A percentile compares a stretch with the other conserved stretches of the same genome.
These are phyloP conservation scores for Talaromyces sp. DNA, from an alignment of 2,329 filamentous ascomycete species.

Conservation along the genomic window DNA sequence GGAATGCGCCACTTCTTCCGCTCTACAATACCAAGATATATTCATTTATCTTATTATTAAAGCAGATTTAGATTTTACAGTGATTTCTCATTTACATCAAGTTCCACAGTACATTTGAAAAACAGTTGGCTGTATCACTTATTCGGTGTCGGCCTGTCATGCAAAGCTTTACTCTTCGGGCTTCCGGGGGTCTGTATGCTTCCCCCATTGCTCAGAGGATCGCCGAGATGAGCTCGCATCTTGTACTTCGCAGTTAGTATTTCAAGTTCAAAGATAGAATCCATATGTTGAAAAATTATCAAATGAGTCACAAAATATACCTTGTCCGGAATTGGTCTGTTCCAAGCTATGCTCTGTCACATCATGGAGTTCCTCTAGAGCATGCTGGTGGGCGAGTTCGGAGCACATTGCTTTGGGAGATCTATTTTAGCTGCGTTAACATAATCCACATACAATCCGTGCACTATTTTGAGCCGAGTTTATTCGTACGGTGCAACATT, in stretches of 20 bases:
- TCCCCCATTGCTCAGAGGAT: slow-evolving; percentile 7
- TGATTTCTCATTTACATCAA: too few relatives aligned
- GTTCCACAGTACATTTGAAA: too few relatives aligned
- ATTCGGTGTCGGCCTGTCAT: too few relatives aligned
- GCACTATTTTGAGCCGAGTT: too few relatives aligned
- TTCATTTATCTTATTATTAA: too few relatives aligned
- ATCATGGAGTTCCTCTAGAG: slow-evolving; percentile 20
- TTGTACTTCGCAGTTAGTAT: too few relatives aligned
- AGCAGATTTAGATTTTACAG: too few relatives aligned
- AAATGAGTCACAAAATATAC: too few relatives aligned
- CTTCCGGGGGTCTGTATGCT: slow-evolving; percentile 10
- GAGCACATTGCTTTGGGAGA: slow-evolving; percentile 21
- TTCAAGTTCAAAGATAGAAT: not conserved
- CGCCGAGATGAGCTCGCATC: slow-evolving; percentile 3
- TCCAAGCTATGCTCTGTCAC: slow-evolving; percentile 20
- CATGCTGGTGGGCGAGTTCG: slow-evolving; percentile 26
- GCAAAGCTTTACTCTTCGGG: slow-evolving; percentile 10
- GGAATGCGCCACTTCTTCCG: too few relatives aligned
- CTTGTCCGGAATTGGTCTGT: slow-evolving; percentile 7
- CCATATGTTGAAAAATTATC: not conserved
- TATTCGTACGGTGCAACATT: slow-evolving; percentile 24
- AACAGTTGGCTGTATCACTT: too few relatives aligned
- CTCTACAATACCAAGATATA: too few relatives aligned
- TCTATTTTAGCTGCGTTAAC: slow-evolving; percentile 11
- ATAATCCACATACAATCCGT: too few relatives aligned